phyloP scores from a whole-genome alignment of 2,329 filamentous ascomycete genomes.

The Bipolaris zeicola region DNA sequence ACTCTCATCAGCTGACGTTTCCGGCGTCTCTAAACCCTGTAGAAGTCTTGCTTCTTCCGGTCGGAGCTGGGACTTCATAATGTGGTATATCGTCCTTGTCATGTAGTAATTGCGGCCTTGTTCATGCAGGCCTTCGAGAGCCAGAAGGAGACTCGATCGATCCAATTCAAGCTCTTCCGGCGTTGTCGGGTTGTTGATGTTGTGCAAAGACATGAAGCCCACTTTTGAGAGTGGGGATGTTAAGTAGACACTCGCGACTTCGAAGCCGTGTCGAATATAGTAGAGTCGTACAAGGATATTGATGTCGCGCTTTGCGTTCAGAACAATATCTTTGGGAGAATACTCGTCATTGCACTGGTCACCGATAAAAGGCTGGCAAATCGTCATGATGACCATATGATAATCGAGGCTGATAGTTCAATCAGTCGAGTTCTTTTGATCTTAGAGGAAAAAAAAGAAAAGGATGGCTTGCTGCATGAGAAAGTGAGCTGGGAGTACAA shows the following conservation, averaged over 20 bases:
- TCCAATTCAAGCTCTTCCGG: not conserved
- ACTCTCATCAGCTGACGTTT: not conserved
- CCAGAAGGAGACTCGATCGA: constrained; percentile 1
- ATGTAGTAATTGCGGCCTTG: constrained; percentile 10
- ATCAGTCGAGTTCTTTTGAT: not conserved
- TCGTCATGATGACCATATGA: not conserved
- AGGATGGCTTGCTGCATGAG: not conserved
- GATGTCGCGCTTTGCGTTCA: constrained; percentile 4
- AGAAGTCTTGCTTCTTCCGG: constrained; percentile 2
- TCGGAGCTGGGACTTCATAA: not conserved
- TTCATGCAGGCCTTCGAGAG: constrained; percentile 3
- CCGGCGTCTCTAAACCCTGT: not conserved
- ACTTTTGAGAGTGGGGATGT: not conserved
- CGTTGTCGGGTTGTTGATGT: not conserved
- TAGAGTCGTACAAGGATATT: constrained; percentile 14
- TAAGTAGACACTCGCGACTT: not conserved
- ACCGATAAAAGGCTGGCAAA: constrained; percentile 1
- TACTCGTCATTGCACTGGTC: not conserved
- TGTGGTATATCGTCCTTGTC: not conserved
- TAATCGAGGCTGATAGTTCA: not conserved
- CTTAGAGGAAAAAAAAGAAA: not conserved
- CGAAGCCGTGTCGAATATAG: constrained; percentile 16
- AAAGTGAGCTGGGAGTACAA: not conserved
- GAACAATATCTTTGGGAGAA: not conserved
- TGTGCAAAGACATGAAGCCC: not conserved